A percentile compares a stretch with the other conserved stretches of the same genome.
Evolutionary conservation across 164 flowering plant species (phyloP).

Genomic region (Pachysandra terminalis): DNA sequence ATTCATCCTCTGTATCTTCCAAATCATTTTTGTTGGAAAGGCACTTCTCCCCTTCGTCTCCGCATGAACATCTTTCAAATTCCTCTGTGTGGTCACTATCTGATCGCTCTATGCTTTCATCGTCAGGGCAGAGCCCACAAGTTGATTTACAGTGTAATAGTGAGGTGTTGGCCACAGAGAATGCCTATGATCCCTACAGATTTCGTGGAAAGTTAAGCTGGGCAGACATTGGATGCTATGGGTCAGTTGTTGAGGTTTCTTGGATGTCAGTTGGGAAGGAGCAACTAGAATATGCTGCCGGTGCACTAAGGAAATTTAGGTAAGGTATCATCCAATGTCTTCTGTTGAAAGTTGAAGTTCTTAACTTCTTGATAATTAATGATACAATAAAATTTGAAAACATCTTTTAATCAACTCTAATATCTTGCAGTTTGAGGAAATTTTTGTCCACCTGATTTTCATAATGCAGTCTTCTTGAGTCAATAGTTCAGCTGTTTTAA

Average conservation of each 20-base stretch:
- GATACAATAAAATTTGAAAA: no score
- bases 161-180: slow-evolving; percentile 49
- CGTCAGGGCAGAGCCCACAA: slow-evolving; percentile 56
- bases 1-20: slow-evolving; percentile 36
- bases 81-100: slow-evolving; percentile 54
- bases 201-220: slow-evolving; percentile 73
- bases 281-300: slow-evolving; percentile 74
- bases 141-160: slow-evolving; percentile 39
- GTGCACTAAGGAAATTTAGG: slow-evolving; percentile 66
- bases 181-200: slow-evolving; percentile 62
- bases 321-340: slow-evolving; percentile 15
- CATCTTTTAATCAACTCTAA: background rate
- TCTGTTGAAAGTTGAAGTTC: no score
- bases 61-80: slow-evolving; percentile 47
- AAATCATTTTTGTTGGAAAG: slow-evolving; percentile 31
- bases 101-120: slow-evolving; percentile 43
- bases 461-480: background rate
- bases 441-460: background rate
- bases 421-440: background rate
- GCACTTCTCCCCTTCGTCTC: slow-evolving; percentile 36
- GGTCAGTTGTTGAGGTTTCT: slow-evolving; percentile 61
- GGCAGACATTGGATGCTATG: slow-evolving; percentile 67
- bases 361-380: no score
- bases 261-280: slow-evolving; percentile 84
- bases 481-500: background rate